These are phyloP conservation scores for Xanthoconium separans DNA, from an alignment of 1,284 basidiomycete species.

Conservation along the genomic window DNA sequence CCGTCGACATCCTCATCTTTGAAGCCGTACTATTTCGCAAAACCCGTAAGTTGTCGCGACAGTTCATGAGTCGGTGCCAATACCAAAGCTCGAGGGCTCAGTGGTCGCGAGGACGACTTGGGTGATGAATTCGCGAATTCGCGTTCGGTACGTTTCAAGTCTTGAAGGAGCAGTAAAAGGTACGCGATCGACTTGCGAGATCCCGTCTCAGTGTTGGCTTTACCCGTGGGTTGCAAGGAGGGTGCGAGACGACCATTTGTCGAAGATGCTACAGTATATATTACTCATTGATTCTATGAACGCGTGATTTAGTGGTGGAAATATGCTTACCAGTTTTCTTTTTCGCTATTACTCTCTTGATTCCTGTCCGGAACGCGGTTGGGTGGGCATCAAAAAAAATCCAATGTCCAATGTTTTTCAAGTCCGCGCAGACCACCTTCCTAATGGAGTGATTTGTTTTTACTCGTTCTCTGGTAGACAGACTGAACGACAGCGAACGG, in stretches of 20 bases:
- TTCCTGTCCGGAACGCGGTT: slow-evolving; percentile 1
- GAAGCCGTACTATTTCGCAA: slow-evolving; percentile 63
- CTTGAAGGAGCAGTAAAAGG: slow-evolving; percentile 77
- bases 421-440: no score
- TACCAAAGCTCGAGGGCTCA: slow-evolving; percentile 74
- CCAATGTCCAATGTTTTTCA: slow-evolving; percentile 2
- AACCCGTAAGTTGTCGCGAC: slow-evolving; percentile 70
- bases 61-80: slow-evolving; percentile 89
- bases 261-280: slow-evolving; percentile 22
- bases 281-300: neutral
- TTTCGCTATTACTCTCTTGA: slow-evolving; percentile 16
- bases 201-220: slow-evolving; percentile 64
- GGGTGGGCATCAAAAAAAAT: slow-evolving; percentile 7
- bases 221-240: slow-evolving; percentile 34
- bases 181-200: slow-evolving; percentile 92
- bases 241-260: slow-evolving; percentile 39
- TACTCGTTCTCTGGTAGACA: no score
- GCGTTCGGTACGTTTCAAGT: slow-evolving; percentile 64
- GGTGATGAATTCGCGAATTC: slow-evolving; percentile 5
- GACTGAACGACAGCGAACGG: no score
- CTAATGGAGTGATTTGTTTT: no score
- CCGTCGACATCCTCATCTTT: slow-evolving; percentile 43
- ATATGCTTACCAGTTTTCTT: slow-evolving; percentile 18
- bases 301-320: neutral
- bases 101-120: slow-evolving; percentile 18